Evolutionary conservation across 192 early-diverging fungal genomes (phyloP), one percentile per base, ranked within the genome.

Genomic region (Jimgerdemannia lactiflua): DNA sequence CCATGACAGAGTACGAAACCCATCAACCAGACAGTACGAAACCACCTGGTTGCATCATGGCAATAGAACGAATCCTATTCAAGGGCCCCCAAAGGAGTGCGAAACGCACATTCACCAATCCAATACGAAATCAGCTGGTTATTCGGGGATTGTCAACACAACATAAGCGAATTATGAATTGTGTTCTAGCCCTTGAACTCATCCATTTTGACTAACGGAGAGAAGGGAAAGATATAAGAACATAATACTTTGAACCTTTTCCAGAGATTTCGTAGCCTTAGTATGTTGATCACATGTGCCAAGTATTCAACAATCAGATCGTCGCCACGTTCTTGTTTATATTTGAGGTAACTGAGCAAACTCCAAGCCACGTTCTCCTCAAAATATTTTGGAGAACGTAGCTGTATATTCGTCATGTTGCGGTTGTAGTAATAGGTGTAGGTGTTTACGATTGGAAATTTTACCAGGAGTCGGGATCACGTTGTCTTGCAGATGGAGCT

Each of bases 111-210:
- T 3, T 72, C 71, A 72, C 19, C 64, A 0, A 29, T 59, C 71
- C 43, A 77, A 71, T 20, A 20, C 71, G 70, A 66, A 77, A 18
- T 40, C 64, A 43, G 70, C 70, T 20, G 39, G 70, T 49, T 77
- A 72, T 43, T 67, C 43, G 9, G 59, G 75, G 2, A 42, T 72
- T 77, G 75, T 77, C 71, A 77, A 77, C 72, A 77, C 65, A 17
- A 72, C 65, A 77, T 41, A 67, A 70, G 70, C 19, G 69, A 70
- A 70, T 75, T 70, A 29, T 54, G 68, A 63, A 70, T 66, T 65
- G 75, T 71, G 71, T 71, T 76, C 70, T 71, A 76, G 70, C 39
- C 70, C 70, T 76, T 76, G 75, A 76, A 76, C 75, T 69, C 70
- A 43, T 11, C 63, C 71, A 69, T 59, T 59, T 59, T 59, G 49